These are phyloP conservation scores for Takakia lepidozioides DNA, from an alignment of 225 moss, liverwort and hornwort genomes.

Conservation along the genomic window DNA sequence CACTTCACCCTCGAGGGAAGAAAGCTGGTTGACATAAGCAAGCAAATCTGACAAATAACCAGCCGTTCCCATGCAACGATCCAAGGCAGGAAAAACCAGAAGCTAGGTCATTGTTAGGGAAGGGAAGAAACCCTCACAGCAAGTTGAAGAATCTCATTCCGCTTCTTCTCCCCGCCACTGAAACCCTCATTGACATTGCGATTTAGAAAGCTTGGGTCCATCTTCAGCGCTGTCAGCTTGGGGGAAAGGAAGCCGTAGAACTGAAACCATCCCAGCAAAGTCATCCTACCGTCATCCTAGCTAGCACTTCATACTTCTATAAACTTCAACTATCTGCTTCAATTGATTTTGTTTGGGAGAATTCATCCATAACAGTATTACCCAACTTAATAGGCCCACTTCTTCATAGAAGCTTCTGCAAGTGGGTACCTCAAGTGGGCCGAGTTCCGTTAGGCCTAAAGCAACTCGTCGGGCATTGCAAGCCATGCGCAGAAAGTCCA, in stretches of 20 bases:
- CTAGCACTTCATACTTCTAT: too few relatives aligned
- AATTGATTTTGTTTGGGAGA: too few relatives aligned
- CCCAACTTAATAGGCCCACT: background rate
- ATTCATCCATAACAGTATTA: too few relatives aligned
- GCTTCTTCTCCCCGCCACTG: constrained; percentile 94
- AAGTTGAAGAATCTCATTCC: constrained; percentile 89
- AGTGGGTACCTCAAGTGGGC: constrained; percentile 74
- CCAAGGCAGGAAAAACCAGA: too few relatives aligned
- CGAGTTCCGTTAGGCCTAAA: constrained; percentile 72
- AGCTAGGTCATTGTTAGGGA: too few relatives aligned
- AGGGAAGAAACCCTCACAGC: too few relatives aligned
- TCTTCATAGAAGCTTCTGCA: background rate
- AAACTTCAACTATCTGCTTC: too few relatives aligned
- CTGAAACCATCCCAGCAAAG: constrained; percentile 15
- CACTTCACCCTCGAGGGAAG: too few relatives aligned
- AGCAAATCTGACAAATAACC: too few relatives aligned
- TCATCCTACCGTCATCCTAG: too few relatives aligned
- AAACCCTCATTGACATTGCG: constrained; percentile 98
- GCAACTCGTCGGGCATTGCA: constrained; percentile 86
- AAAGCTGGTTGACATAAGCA: too few relatives aligned
- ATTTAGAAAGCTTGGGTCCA: constrained; percentile 91
- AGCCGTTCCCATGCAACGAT: too few relatives aligned
- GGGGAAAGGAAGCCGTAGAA: constrained; percentile 87
- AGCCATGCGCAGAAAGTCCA: constrained; percentile 98
- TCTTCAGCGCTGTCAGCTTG: constrained; percentile 74